These are phyloP conservation scores for Entoloma clypeatum DNA, from an alignment of 1,284 basidiomycete genomes.

Conservation along the genomic window DNA sequence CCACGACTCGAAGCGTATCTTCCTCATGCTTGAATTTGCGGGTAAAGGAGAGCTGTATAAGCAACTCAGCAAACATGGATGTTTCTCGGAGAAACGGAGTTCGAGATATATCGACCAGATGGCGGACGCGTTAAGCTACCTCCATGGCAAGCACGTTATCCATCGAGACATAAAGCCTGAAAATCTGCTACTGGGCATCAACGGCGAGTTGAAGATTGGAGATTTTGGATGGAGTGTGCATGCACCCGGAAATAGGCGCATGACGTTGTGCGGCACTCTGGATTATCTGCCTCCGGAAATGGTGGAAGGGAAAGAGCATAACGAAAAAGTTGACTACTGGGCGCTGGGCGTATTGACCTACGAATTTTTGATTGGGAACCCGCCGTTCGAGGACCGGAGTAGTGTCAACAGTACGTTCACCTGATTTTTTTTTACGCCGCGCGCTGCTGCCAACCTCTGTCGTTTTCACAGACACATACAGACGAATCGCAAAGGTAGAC, in stretches of 20 bases:
- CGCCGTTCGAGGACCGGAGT: conserved; percentile 90
- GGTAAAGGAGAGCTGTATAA: conserved; percentile 96
- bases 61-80: conserved; percentile 81
- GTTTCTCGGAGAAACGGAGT: conserved; percentile 85
- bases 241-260: conserved; percentile 86
- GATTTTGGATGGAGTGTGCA: conserved; percentile 99
- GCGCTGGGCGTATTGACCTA: conserved; percentile 94
- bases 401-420: conserved; percentile 64
- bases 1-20: conserved; percentile 97
- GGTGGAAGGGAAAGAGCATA: conserved; percentile 89
- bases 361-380: conserved; percentile 90
- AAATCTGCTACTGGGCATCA: conserved; percentile 91
- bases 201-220: conserved; percentile 97
- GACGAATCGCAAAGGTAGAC: conserved; percentile 80
- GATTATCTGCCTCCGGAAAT: conserved; percentile 99
- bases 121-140: conserved; percentile 92
- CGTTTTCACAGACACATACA: conserved; percentile 69
- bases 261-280: conserved; percentile 91
- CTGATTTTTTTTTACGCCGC: conserved; percentile 1
- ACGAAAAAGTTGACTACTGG: conserved; percentile 93
- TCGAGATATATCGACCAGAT: conserved; percentile 96
- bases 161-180: conserved; percentile 99
- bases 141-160: conserved; percentile 96
- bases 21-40: conserved; percentile 96
- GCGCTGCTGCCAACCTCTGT: background rate